phyloP scores from a whole-genome alignment of 805 yeast genomes.

The Cyberlindnera americana region DNA sequence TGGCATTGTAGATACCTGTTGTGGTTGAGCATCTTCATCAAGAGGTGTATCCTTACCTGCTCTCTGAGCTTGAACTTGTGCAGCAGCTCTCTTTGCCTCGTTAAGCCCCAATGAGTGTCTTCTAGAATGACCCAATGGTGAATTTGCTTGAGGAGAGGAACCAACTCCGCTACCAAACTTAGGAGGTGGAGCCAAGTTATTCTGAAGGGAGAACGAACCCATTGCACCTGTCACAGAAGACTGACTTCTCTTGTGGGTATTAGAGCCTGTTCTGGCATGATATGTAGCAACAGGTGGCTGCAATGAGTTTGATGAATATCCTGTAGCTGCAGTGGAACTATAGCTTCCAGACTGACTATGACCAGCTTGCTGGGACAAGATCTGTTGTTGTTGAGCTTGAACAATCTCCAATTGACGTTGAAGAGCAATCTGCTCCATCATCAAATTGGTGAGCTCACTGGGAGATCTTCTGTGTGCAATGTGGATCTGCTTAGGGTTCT shows the following conservation, averaged over 20 bases:
- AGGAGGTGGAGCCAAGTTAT: conserved; percentile 28
- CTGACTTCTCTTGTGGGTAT: conserved; percentile 46
- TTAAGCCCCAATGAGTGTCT: conserved; percentile 89
- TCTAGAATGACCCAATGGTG: conserved; percentile 69
- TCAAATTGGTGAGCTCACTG: conserved; percentile 86
- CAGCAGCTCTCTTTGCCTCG: conserved; percentile 97
- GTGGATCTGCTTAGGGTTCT: conserved; percentile 62
- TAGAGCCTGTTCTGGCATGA: conserved; percentile 16
- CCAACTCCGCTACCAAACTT: conserved; percentile 11
- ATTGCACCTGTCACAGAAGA: conserved; percentile 36
- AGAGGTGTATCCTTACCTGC: conserved; percentile 23
- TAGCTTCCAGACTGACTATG: conserved; percentile 12
- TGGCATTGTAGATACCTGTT: conserved; percentile 14
- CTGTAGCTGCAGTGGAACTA: conserved; percentile 10
- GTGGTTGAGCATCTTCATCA: conserved; percentile 16
- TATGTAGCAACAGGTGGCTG: conserved; percentile 18
- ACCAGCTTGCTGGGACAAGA: conserved; percentile 56
- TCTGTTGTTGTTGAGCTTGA: conserved; percentile 89
- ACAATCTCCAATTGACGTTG: conserved; percentile 91
- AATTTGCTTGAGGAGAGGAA: conserved; percentile 5
- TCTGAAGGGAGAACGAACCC: conserved; percentile 29
- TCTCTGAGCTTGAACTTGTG: conserved; percentile 78
- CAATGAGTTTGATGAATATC: conserved; percentile 3
- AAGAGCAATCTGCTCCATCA: conserved; percentile 83
- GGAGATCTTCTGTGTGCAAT: conserved; percentile 98